These are phyloP conservation scores for Cryptosporidium sp. DNA, from an alignment of 169 alveolate species.

Conservation along the genomic window DNA sequence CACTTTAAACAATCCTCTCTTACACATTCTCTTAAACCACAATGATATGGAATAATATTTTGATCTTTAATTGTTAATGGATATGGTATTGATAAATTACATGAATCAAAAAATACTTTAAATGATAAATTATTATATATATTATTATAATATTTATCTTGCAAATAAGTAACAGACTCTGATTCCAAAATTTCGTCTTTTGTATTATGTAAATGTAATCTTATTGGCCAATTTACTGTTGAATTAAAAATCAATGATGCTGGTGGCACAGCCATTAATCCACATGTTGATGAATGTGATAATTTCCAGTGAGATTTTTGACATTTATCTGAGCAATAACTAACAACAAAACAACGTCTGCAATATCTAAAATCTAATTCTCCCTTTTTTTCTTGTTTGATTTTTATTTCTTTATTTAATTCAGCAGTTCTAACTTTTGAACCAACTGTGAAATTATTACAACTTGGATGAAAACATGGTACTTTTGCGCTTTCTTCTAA, in stretches of 20 bases:
- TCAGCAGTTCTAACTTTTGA: constrained; percentile 32
- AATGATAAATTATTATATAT: constrained; percentile 38
- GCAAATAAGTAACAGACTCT: constrained; percentile 53
- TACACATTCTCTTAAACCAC: constrained; percentile 50
- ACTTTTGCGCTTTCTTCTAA: constrained; percentile 65
- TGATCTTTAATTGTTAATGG: constrained; percentile 26
- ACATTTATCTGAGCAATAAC: constrained; percentile 69
- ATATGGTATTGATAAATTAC: constrained; percentile 51
- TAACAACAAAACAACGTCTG: constrained; percentile 63
- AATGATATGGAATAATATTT: constrained; percentile 1
- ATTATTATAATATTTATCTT: constrained; percentile 64
- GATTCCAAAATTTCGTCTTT: constrained; percentile 27
- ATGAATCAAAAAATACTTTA: constrained; percentile 60
- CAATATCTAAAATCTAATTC: constrained; percentile 74
- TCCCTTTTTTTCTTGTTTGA: not conserved
- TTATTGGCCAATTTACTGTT: constrained; percentile 74
- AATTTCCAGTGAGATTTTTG: constrained; percentile 73
- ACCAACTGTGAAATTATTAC: constrained; percentile 63
- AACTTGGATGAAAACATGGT: constrained; percentile 72
- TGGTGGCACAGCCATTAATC: constrained; percentile 71
- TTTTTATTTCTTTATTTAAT: not conserved
- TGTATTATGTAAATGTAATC: constrained; percentile 57
- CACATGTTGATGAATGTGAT: constrained; percentile 69
- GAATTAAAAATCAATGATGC: constrained; percentile 57
- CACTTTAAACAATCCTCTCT: constrained; percentile 27